Evolutionary conservation across 768 basidiomycete genomes (phyloP), one percentile per base, ranked within the genome.

Genomic region (Russula sp.): DNA sequence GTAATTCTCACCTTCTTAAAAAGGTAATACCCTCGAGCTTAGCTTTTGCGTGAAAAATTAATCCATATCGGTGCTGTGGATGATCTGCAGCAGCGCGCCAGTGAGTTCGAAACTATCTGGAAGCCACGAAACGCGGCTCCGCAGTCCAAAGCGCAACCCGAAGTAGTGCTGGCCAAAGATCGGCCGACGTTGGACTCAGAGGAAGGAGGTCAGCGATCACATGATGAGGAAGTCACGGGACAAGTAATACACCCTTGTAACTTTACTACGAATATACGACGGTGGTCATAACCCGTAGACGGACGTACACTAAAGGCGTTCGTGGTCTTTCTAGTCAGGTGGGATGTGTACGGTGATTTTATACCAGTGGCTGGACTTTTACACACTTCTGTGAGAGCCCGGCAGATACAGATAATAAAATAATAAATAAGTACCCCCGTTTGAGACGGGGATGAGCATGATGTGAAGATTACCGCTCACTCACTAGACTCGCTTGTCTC

Each of bases 361-460:
- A 85, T 88, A 95, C 96, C 96, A 98, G n/a, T n/a, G n/a, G n/a
- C n/a, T n/a, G n/a, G n/a, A n/a, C n/a, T 73, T 98, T 97, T 97
- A 16, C 89, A 89, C 92, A 64, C 3, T 1, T 32, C 4, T 59
- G 39, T 61, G 37, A 27, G 9, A 54, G 44, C 11, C 62, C 16
- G 63, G 51, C n/a, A 35, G 58, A 34, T 35, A 10, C 10, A 52
- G n/a, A 11, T 20, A 31, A 51, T 18, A 22, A 27, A 32, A 39
- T 22, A 22, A 22, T 22, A 22, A 22, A 27, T 32, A 62, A 48
- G 22, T 62, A 64, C 69, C 68, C 66, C 67, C 68, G 63, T 27
- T 34, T 3, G 18, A 11, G 2, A 37, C 4, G 16, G 4, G n/a
- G 22, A 45, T 69, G 55, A 70, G 39, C 8, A 61, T 2, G 2